Conservation (phyloP, 257 asterid genomes). For the Nicotiana attenuata region DNA sequence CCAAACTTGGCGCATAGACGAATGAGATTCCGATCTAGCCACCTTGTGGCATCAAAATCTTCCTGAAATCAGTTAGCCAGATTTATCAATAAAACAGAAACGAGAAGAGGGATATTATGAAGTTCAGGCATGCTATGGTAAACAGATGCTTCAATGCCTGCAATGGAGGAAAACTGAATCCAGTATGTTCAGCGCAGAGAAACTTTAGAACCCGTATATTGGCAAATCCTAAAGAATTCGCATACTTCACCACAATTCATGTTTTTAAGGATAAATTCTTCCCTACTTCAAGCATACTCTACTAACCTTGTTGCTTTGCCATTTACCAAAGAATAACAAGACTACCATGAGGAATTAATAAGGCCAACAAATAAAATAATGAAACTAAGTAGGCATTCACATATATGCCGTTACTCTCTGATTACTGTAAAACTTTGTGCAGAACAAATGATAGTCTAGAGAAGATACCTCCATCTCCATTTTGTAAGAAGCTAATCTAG, state of each 20-base stretch:
- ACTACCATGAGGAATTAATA: neutral
- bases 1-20: slow-evolving; percentile 96
- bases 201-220: neutral
- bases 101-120: neutral
- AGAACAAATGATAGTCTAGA: neutral
- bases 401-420: neutral
- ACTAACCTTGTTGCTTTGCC: neutral
- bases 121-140: neutral
- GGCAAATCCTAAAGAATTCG: neutral
- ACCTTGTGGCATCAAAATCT: slow-evolving; percentile 87
- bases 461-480: slow-evolving; percentile 87
- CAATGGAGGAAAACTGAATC: neutral
- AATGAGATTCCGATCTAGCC: slow-evolving; percentile 94
- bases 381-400: neutral
- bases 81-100: neutral
- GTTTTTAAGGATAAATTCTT: neutral
- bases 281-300: neutral
- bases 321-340: neutral
- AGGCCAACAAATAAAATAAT: neutral
- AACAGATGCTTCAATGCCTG: neutral
- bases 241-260: neutral
- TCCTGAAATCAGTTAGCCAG: slow-evolving; percentile 48
- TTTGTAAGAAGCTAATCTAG: slow-evolving; percentile 87
- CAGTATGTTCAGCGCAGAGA: neutral
- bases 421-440: neutral